A percentile compares a stretch with the other conserved stretches of the same genome.
phyloP scores from a whole-genome alignment of 2,329 filamentous ascomycete genomes.

The Aspergillus spinulosporus region DNA sequence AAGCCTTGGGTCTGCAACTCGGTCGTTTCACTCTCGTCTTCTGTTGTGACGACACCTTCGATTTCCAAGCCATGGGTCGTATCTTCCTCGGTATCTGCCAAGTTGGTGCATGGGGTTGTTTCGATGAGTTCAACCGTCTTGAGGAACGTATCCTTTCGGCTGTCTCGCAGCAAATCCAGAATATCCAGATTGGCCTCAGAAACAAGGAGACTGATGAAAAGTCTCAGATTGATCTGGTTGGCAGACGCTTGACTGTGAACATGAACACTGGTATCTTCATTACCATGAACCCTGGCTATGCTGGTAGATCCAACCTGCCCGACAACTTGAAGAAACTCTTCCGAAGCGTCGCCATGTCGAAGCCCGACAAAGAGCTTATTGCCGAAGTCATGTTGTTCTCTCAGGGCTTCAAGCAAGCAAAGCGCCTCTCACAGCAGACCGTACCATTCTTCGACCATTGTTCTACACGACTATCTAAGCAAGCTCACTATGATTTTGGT shows the following conservation, averaged over 20 bases:
- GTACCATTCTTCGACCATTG: constrained; percentile 99
- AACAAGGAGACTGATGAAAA: constrained; percentile 78
- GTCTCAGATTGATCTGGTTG: constrained; percentile 89
- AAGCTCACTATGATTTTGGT: constrained; percentile 98
- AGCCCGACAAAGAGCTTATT: constrained; percentile 98
- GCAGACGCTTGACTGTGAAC: constrained; percentile 85
- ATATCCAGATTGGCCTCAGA: constrained; percentile 94
- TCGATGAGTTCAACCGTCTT: constrained; percentile 99
- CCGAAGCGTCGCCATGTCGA: constrained; percentile 99
- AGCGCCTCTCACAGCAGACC: constrained; percentile 87
- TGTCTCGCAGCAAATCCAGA: constrained; percentile 98
- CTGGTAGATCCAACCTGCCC: constrained; percentile 93
- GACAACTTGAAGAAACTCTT: constrained; percentile 99
- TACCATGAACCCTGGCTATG: constrained; percentile 99
- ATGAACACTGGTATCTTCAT: constrained; percentile 98
- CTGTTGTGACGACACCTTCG: constrained; percentile 99
- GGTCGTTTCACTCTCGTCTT: constrained; percentile 98
- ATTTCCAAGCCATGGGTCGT: constrained; percentile 99
- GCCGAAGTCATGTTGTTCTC: constrained; percentile 99
- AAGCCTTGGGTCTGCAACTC: constrained; percentile 92
- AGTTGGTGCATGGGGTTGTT: constrained; percentile 98
- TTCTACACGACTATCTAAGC: constrained; percentile 77
- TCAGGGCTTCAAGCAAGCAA: constrained; percentile 96
- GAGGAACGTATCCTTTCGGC: constrained; percentile 97
- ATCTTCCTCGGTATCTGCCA: constrained; percentile 99